Evolutionary conservation across 2,329 filamentous ascomycete species (phyloP).

Genomic region (Diaporthe citriasiana): DNA sequence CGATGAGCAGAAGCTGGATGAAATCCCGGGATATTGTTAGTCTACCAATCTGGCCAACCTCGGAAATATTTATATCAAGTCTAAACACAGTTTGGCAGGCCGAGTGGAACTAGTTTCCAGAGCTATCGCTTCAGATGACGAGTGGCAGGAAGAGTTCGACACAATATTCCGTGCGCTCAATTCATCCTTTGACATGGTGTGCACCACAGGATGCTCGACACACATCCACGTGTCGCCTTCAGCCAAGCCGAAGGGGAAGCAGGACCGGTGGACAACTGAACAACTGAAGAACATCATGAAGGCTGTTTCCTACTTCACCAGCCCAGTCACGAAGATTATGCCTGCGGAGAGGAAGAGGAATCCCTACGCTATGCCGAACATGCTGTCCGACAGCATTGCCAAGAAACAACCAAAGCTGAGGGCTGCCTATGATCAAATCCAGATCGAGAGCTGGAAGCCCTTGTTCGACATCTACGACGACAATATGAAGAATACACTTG

Average conservation of each 20-base stretch:
- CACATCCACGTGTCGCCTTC: neutral
- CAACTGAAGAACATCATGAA: neutral
- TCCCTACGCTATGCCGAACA: neutral
- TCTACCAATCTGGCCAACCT: too few relatives aligned
- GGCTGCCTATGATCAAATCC: neutral
- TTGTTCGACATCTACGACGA: neutral
- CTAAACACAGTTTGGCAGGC: too few relatives aligned
- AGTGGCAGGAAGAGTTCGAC: neutral
- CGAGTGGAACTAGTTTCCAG: neutral
- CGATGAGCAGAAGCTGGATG: neutral
- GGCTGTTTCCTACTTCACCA: neutral
- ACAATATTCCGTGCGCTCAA: neutral
- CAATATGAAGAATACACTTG: neutral
- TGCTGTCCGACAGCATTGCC: neutral
- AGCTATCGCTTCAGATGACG: neutral
- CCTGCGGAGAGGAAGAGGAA: neutral
- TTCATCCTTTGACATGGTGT: neutral
- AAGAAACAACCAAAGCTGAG: neutral
- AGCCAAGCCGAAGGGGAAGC: neutral
- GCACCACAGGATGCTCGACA: neutral
- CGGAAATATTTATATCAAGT: too few relatives aligned
- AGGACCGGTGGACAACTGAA: neutral
- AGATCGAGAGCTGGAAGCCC: neutral
- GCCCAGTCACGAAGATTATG: neutral
- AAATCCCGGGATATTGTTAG: neutral